Percentiles rank a stretch among this genome's conserved stretches.
phyloP scores from a whole-genome alignment of 306 rosid species.

The Casuarina cunninghamiana region DNA sequence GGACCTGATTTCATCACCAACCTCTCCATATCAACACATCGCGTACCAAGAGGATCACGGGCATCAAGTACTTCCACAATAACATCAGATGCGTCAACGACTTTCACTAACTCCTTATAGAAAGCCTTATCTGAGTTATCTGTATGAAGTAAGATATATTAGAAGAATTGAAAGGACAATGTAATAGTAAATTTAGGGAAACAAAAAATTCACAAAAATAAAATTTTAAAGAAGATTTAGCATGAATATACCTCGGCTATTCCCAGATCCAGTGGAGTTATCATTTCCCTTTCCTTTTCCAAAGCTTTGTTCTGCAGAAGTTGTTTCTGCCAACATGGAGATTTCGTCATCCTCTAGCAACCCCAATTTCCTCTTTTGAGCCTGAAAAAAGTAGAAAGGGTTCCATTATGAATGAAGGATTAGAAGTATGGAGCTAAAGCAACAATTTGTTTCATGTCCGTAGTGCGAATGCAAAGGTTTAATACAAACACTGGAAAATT shows the following conservation, averaged over 20 bases:
- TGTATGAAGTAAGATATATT: conserved; percentile 6
- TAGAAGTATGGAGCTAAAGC: background rate
- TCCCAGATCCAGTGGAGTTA: conserved; percentile 24
- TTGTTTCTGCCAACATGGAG: conserved; percentile 29
- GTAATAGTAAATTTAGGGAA: background rate
- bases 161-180: background rate
- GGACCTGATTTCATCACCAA: conserved; percentile 82
- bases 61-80: conserved; percentile 97
- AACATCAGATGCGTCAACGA: conserved; percentile 90
- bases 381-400: conserved; percentile 44
- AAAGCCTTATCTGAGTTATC: conserved; percentile 80
- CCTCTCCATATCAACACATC: conserved; percentile 82
- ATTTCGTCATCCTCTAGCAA: conserved; percentile 56
- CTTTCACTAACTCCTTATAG: conserved; percentile 85
- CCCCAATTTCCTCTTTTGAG: conserved; percentile 86
- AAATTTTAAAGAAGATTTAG: background rate
- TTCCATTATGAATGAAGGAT: background rate
- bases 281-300: conserved; percentile 29
- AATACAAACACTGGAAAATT: background rate
- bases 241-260: conserved; percentile 50
- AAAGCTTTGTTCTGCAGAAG: conserved; percentile 5
- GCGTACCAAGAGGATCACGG: conserved; percentile 94
- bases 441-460: background rate
- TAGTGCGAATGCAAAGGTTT: background rate
- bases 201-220: conserved; percentile 3